Conservation (phyloP, 2,329 filamentous ascomycete species). For the Colletotrichum nymphaeae region DNA sequence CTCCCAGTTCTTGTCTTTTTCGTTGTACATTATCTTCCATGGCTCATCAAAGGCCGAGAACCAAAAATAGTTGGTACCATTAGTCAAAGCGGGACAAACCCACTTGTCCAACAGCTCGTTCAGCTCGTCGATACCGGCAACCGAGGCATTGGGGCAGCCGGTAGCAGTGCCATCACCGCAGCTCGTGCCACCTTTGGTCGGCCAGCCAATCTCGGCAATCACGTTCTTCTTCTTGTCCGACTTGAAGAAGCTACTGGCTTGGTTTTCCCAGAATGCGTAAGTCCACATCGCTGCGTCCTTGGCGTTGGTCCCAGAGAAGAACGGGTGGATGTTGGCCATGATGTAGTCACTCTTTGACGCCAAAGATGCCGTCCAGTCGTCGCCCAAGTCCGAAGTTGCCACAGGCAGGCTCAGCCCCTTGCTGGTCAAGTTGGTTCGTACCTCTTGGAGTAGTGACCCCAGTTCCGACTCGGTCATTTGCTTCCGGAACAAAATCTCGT, state of each 20-base stretch:
- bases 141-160: conserved; percentile 72
- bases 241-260: conserved; percentile 76
- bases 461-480: conserved; percentile 76
- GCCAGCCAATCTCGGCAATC: conserved; percentile 94
- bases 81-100: conserved; percentile 83
- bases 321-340: conserved; percentile 97
- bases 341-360: conserved; percentile 82
- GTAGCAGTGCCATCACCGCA: conserved; percentile 37
- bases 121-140: conserved; percentile 83
- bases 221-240: conserved; percentile 74
- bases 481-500: conserved; percentile 82
- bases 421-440: conserved; percentile 77
- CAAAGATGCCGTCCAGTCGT: conserved; percentile 82
- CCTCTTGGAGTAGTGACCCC: conserved; percentile 71
- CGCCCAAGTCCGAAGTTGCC: conserved; percentile 88
- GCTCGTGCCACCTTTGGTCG: conserved; percentile 79
- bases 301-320: conserved; percentile 84
- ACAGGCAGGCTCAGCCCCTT: conserved; percentile 77
- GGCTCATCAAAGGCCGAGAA: conserved; percentile 97
- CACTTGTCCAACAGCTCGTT: conserved; percentile 89
- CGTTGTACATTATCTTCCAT: conserved; percentile 87
- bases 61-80: conserved; percentile 96
- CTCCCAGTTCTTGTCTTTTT: conserved; percentile 81
- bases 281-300: conserved; percentile 83
- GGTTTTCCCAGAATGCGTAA: conserved; percentile 79